phyloP scores from a whole-genome alignment of 148 eudicot genomes.

The Diospyros lotus region DNA sequence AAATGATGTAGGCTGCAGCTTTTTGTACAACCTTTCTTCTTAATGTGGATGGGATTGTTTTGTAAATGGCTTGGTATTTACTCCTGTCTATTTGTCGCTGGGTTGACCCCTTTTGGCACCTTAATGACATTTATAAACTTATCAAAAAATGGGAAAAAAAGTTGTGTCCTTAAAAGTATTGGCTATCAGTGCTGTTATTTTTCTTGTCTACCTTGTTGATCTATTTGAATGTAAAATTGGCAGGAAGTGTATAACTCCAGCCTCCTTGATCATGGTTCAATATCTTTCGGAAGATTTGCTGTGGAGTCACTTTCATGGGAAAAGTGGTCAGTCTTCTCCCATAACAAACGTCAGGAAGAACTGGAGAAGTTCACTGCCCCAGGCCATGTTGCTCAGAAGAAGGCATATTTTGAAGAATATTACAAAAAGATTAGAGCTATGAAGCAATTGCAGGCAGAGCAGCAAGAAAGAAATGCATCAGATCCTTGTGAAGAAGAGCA shows the following conservation, averaged over 20 bases:
- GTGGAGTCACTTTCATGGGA: constrained; percentile 6
- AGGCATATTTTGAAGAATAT: constrained; percentile 2
- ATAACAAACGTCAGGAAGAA: not conserved
- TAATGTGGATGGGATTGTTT: no score
- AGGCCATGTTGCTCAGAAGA: constrained; percentile 1
- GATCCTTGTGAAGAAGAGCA: constrained; percentile 4
- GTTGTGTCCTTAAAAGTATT: not conserved
- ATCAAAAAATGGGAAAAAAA: not conserved
- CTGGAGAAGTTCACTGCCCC: constrained; percentile 5
- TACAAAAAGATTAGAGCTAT: constrained; percentile 1
- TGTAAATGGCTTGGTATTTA: no score
- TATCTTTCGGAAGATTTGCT: constrained; percentile 8
- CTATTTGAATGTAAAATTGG: not conserved
- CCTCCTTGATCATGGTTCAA: not conserved
- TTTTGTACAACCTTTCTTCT: no score
- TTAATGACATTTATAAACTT: not conserved
- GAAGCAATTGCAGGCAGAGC: not conserved
- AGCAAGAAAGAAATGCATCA: not conserved
- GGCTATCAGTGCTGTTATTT: not conserved
- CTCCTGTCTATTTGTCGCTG: no score
- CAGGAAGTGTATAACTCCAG: not conserved
- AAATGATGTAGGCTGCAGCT: no score
- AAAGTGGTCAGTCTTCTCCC: not conserved
- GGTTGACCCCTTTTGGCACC: not conserved
- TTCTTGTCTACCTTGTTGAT: not conserved